Base-by-base conservation (phyloP, 805 yeast species). In the Priceomyces carsonii region DNA sequence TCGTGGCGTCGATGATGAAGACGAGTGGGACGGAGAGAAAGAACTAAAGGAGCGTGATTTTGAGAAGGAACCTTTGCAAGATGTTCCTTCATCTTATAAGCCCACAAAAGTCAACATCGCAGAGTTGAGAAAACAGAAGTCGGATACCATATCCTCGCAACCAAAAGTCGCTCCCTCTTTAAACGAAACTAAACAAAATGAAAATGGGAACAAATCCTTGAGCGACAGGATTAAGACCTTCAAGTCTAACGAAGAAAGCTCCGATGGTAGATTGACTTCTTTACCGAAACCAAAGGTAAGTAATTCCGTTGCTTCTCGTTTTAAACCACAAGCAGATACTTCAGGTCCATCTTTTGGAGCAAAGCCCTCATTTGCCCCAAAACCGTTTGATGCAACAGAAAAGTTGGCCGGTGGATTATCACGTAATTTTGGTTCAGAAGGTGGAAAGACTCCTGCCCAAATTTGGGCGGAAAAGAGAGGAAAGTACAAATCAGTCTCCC, bases 361-460 rank as follows among this genome's bases (percentile, higher is more conserved):
- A 8, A 60, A 58, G 38, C 68, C 71, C 19, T 39, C 55, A 5
- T 63, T 66, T 42, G 33, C 44, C 14, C 31, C 53, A 10, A 26
- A 40, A 12, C 50, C 53, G 26, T 17, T 14, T 19, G 53, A 56
- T 29, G 72, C 63, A 34, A 61, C 64, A 15, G 70, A 70, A 18
- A 71, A 74, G 40, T 61, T 72, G 3, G 72, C 74, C 29, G 79
- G 80, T 35, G 91, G 87, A 25, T 63, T 79, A 32, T 71, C 77
- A 18, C 68, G 75, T 52, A 71, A 78, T 55, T 82, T 76, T 56
- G 93, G 77, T 43, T 65, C 82, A 35, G 75, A 75, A 42, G 76
- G 73, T 42, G 96, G 95, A 42, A 85, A 87, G 61, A 85, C 95
- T 6, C 96, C 97, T 16, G 96, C 96, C 18, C 96, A 89, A 64